phyloP scores from a whole-genome alignment of 164 flowering plant genomes.

The Malania oleifera region DNA sequence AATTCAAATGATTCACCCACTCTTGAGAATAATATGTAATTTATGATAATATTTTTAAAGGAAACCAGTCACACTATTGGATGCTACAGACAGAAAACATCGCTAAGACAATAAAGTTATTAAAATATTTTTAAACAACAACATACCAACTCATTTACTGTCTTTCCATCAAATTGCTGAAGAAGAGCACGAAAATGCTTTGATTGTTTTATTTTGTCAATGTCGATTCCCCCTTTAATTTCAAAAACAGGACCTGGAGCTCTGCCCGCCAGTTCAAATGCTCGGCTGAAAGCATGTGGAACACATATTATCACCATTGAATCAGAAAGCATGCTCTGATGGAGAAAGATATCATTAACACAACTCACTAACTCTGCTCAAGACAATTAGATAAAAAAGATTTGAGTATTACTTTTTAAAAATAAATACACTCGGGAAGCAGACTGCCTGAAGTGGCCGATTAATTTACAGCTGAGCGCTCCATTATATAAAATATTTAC shows the following conservation, averaged over 20 bases:
- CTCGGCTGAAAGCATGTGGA: constrained; percentile 45
- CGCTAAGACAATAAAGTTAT: too few relatives aligned
- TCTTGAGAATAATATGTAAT: background rate
- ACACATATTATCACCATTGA: constrained; percentile 13
- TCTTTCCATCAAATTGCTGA: constrained; percentile 28
- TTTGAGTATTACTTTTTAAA: too few relatives aligned
- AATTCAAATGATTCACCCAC: background rate
- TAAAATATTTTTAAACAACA: too few relatives aligned
- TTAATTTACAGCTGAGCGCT: too few relatives aligned
- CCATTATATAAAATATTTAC: too few relatives aligned
- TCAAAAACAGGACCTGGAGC: constrained; percentile 49
- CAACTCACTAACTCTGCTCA: too few relatives aligned
- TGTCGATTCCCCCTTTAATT: constrained; percentile 43
- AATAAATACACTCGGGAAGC: too few relatives aligned
- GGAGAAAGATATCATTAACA: background rate
- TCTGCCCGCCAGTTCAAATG: constrained; percentile 61
- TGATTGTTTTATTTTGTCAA: constrained; percentile 72
- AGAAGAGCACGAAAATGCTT: constrained; percentile 49
- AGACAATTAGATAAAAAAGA: too few relatives aligned
- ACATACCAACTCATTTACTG: constrained; percentile 36
- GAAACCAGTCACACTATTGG: too few relatives aligned
- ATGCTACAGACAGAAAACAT: too few relatives aligned
- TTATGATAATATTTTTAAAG: too few relatives aligned
- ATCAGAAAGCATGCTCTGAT: background rate
- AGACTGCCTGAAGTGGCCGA: too few relatives aligned